Conservation (phyloP, 495 filamentous ascomycete genomes). For the Aspergillus olivimuriae region DNA sequence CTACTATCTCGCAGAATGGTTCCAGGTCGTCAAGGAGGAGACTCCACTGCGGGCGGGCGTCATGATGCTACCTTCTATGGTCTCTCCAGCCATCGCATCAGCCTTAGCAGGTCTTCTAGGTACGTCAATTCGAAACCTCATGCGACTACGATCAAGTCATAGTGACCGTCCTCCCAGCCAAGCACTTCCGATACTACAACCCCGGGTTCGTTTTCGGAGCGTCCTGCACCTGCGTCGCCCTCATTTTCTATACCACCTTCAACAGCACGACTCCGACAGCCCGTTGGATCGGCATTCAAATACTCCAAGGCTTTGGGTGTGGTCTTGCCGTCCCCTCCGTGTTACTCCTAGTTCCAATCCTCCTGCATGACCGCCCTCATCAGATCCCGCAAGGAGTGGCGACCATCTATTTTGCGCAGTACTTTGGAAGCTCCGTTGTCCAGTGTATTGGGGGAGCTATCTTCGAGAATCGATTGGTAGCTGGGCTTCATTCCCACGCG, state of each 20-base stretch:
- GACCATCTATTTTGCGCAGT: constrained; percentile 52
- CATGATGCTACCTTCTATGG: constrained; percentile 13
- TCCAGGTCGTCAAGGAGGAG: constrained; percentile 27
- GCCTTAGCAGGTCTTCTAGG: constrained; percentile 7
- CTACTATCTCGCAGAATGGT: constrained; percentile 31
- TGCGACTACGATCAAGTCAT: not conserved
- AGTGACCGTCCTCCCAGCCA: constrained; percentile 6
- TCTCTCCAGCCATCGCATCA: constrained; percentile 3
- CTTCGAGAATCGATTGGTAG: constrained; percentile 3
- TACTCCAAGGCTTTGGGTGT: constrained; percentile 26
- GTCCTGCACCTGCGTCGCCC: constrained; percentile 20
- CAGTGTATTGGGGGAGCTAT: constrained; percentile 3
- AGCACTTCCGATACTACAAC: constrained; percentile 24
- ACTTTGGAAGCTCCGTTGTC: constrained; percentile 7
- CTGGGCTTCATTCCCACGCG: not conserved
- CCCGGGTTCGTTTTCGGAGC: constrained; percentile 26
- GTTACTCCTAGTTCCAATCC: constrained; percentile 51
- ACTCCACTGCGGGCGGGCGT: constrained; percentile 22
- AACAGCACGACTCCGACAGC: constrained; percentile 27
- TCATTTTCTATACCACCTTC: constrained; percentile 23
- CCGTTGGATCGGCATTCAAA: constrained; percentile 23
- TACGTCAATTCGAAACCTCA: not conserved
- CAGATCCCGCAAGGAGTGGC: constrained; percentile 52
- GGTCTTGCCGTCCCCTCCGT: constrained; percentile 55
- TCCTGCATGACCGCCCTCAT: constrained; percentile 33